These are phyloP conservation scores for Aspergillus fijiensis DNA, from an alignment of 2,329 filamentous ascomycete species.

Conservation along the genomic window DNA sequence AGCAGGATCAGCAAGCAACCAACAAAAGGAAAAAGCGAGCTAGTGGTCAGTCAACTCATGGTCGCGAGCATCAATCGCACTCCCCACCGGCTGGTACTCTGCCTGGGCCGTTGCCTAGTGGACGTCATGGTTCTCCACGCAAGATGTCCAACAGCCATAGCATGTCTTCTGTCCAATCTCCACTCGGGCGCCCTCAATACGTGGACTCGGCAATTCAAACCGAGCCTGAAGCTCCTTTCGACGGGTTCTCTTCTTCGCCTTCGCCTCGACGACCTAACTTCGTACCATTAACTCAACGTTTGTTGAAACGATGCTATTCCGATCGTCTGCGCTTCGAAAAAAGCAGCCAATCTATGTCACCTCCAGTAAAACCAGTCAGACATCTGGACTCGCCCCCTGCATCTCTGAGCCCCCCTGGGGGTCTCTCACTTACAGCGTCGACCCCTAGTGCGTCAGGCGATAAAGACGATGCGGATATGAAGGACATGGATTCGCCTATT, in stretches of 20 bases:
- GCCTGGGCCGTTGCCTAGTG: conserved; percentile 26
- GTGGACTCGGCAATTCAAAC: conserved; percentile 46
- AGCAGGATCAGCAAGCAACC: conserved; percentile 53
- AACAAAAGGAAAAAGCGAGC: conserved; percentile 58
- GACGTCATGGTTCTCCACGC: conserved; percentile 29
- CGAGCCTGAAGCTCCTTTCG: conserved; percentile 41
- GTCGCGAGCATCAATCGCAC: conserved; percentile 40
- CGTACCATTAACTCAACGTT: conserved; percentile 43
- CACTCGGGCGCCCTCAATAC: conserved; percentile 34
- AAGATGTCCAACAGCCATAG: conserved; percentile 31
- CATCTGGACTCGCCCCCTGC: conserved; percentile 14
- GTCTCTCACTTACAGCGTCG: conserved; percentile 9
- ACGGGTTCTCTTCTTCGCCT: conserved; percentile 23
- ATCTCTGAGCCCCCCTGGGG: conserved; percentile 14
- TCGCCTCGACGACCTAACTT: conserved; percentile 32
- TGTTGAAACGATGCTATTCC: conserved; percentile 44
- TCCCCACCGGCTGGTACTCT: conserved; percentile 37
- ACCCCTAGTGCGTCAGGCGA: conserved; percentile 14
- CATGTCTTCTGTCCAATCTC: conserved; percentile 27
- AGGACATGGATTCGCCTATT: conserved; percentile 37
- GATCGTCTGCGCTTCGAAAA: conserved; percentile 41
- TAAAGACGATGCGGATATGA: conserved; percentile 48
- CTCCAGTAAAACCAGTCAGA: conserved; percentile 9
- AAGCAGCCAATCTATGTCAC: conserved; percentile 16
- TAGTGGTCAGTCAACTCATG: conserved; percentile 54